A percentile compares a stretch with the other conserved stretches of the same genome.
These are phyloP conservation scores for Suillus fuscotomentosus DNA, from an alignment of 768 basidiomycete genomes.

Conservation along the genomic window DNA sequence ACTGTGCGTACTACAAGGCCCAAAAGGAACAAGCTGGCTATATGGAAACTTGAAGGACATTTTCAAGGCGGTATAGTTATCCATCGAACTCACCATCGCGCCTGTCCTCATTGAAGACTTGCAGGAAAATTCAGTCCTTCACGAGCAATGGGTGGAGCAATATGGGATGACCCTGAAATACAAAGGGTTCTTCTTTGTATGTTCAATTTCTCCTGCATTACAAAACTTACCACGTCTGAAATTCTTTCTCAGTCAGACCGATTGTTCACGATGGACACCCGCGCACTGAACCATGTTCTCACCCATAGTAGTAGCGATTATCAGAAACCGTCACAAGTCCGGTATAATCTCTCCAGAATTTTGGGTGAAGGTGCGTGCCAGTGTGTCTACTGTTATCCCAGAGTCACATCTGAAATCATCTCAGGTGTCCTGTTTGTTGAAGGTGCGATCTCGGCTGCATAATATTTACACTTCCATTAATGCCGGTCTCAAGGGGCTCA, in stretches of 20 bases:
- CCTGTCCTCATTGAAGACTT: neutral
- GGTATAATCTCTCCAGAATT: slow-evolving; percentile 38
- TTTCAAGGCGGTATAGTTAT: slow-evolving; percentile 35
- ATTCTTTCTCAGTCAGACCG: slow-evolving; percentile 28
- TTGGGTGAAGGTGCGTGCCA: slow-evolving; percentile 36
- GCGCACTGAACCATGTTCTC: slow-evolving; percentile 64
- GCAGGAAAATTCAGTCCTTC: slow-evolving; percentile 29
- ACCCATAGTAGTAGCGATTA: slow-evolving; percentile 53
- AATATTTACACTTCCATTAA: neutral
- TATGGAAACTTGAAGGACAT: slow-evolving; percentile 51
- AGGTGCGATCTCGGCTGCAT: slow-evolving; percentile 13
- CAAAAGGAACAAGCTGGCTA: slow-evolving; percentile 41
- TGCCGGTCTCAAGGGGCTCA: slow-evolving; percentile 22
- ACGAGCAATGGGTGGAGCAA: slow-evolving; percentile 45
- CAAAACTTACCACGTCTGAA: neutral
- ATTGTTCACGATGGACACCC: slow-evolving; percentile 58
- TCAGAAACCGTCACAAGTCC: slow-evolving; percentile 48
- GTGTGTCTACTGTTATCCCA: neutral
- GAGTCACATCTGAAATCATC: neutral
- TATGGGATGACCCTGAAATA: slow-evolving; percentile 49
- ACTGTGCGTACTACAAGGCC: slow-evolving; percentile 50
- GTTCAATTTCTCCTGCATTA: slow-evolving; percentile 11
- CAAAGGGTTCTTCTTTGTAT: slow-evolving; percentile 44
- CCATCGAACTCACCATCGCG: neutral
- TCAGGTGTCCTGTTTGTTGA: slow-evolving; percentile 50